A percentile compares a stretch with the other conserved stretches of the same genome.
phyloP scores from a whole-genome alignment of 2,329 filamentous ascomycete species.

The Ustilaginoidea virens region DNA sequence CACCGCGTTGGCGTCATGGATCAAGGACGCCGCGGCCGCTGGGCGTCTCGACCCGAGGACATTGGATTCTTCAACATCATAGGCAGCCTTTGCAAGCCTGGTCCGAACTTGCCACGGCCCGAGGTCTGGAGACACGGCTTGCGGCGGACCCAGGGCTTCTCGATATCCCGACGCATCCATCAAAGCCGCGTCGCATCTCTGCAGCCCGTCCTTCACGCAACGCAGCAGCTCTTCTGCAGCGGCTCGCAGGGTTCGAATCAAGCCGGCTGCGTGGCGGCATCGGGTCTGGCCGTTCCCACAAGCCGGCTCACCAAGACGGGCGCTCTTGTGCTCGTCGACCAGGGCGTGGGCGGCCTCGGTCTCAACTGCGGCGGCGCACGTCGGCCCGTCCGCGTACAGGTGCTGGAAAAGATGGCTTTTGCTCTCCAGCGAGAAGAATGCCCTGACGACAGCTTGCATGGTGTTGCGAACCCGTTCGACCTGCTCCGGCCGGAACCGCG shows the following conservation, averaged over 20 bases:
- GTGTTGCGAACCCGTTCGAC: conserved; percentile 34
- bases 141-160: conserved; percentile 27
- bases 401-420: conserved; percentile 29
- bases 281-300: too few relatives aligned
- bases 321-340: too few relatives aligned
- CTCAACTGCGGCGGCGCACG: conserved; percentile 8
- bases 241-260: conserved; percentile 20
- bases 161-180: conserved; percentile 38
- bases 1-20: conserved; percentile 32
- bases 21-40: conserved; percentile 27
- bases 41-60: conserved; percentile 30
- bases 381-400: conserved; percentile 6
- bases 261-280: too few relatives aligned
- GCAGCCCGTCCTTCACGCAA: conserved; percentile 28
- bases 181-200: conserved; percentile 33
- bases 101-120: conserved; percentile 23
- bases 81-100: conserved; percentile 25
- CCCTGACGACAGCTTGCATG: conserved; percentile 37
- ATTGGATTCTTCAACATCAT: conserved; percentile 29
- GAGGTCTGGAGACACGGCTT: conserved; percentile 26
- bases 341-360: too few relatives aligned
- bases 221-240: conserved; percentile 31
- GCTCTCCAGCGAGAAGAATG: conserved; percentile 34
- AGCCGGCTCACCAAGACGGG: too few relatives aligned
- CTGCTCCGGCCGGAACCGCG: conserved; percentile 34